A percentile compares a stretch with the other conserved stretches of the same genome.
Evolutionary conservation across 1,284 basidiomycete genomes (phyloP).

Genomic region (Neonothopanus nambi): DNA sequence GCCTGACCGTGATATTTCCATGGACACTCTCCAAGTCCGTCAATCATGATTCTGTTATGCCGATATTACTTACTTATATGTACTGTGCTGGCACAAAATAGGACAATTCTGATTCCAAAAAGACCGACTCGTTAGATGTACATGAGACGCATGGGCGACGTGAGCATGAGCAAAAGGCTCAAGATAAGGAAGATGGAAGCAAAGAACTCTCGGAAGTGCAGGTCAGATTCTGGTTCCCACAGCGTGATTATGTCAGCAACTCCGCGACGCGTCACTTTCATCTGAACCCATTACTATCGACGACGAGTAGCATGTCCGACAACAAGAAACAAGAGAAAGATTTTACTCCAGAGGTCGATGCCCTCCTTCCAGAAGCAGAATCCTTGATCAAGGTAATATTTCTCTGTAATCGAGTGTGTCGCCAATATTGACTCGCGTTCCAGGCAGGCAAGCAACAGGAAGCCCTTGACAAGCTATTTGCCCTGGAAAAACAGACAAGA

Average conservation of each 20-base stretch:
- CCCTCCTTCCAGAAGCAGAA: constrained; percentile 56
- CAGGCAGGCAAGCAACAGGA: constrained; percentile 80
- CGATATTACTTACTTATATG: constrained; percentile 36
- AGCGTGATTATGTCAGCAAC: constrained; percentile 34
- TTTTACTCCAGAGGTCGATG: constrained; percentile 70
- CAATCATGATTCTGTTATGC: constrained; percentile 31
- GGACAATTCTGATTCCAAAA: not conserved
- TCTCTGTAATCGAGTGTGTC: not conserved
- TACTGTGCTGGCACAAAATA: constrained; percentile 30
- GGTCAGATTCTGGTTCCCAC: constrained; percentile 8
- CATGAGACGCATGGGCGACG: not conserved
- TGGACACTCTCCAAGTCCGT: constrained; percentile 47
- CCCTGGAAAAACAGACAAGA: constrained; percentile 93
- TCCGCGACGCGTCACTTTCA: constrained; percentile 68
- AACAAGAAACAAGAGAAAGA: constrained; percentile 80
- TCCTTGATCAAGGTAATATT: constrained; percentile 53
- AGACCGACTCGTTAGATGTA: not conserved
- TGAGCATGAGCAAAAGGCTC: not conserved
- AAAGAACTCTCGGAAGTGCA: constrained; percentile 2
- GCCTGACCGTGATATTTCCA: constrained; percentile 29
- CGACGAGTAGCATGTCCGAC: constrained; percentile 63
- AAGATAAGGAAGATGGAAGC: not conserved
- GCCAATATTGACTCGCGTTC: constrained; percentile 10
- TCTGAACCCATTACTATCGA: constrained; percentile 33
- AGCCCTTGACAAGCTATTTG: constrained; percentile 87